Base-by-base conservation (phyloP, 805 yeast species). In the Dipodascus geniculatus region DNA sequence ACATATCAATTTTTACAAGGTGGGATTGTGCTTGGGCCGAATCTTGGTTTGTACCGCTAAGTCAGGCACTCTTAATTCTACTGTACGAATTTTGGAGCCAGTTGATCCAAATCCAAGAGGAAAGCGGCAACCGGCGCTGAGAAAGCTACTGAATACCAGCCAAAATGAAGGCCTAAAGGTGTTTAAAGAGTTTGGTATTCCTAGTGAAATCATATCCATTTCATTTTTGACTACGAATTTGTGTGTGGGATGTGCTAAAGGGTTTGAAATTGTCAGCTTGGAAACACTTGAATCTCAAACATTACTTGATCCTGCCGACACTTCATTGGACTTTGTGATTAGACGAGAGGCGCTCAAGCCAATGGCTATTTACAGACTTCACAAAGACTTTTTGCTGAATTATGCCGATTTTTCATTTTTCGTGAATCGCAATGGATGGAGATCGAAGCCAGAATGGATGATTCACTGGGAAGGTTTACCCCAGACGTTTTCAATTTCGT, bases 401-500 rank as follows among this genome's bases (percentile, higher is more conserved):
- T 93, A 91, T 66, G 81, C 95, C 2, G 96, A 89, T 65, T 89
- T 91, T 66, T 91, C 97, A 49, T 93, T 93, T 68, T 89, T 87
- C 69, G 95, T 93, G 61, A 90, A 93, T 64, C 78, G 85, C 55
- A 90, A 90, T 67, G 99, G 99, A 22, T 93, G 99, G 99, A 78
- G 97, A 61, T 84, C 95, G 19, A 81, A 90, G 58, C 87, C 93
- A 48, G 91, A 87, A 51, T 90, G 96, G 90, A 85, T 90, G 59
- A 84, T 93, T 52, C 82, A 85, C 65, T 93, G 99, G 99, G 98
- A 93, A 70, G 97, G 98, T 38, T 79, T 82, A 51, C 98, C 99
- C 3, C 93, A 85, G 63, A 81, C 83, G 57, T 88, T 93, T 67
- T 95, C 97, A 17, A 75, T 93, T 49, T 88, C 95, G 78, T 91